Evolutionary conservation across 768 basidiomycete species (phyloP), one percentile per base, ranked within the genome.

Genomic region (Collybia sordida): DNA sequence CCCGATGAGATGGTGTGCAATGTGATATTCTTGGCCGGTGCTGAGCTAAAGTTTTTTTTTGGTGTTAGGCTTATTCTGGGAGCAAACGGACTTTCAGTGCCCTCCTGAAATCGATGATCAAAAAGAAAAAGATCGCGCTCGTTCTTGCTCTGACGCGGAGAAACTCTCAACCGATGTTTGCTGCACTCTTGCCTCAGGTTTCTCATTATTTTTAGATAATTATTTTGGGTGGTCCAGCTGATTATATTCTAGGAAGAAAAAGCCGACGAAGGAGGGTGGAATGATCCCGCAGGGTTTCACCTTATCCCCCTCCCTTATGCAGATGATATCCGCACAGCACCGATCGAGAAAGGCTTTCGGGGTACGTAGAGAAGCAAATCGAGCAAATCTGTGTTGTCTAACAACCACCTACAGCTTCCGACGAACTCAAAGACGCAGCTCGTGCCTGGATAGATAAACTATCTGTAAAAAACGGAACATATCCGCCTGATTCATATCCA

Each of bases 71-170:
- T 23, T 96, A 88, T 68, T 82, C 90, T 7, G 97, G 97, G 6
- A 95, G 92, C 67, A 97, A 88, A 56, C 81, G 96, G 35, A 91
- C 95, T 0, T 98, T 98, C 66, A 84, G 79, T 12, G 92, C 97
- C 0, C 74, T 99, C 3, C 75, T 98, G 27, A 83, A 86, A 56
- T 83, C 90, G 2, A 88, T 94, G 81, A 50, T 87, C 23, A 81
- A 85, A 60, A 92, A 93, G 64, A 72, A 86, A 44, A 89, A 86
- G 64, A 83, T 98, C 47, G 97, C 82, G 0, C 64, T 97, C n/a
- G 92, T 80, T 1, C 74, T 90, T 12, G 77, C 80, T 14, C 62
- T 93, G 4, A 79, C 81, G 27, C 74, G 93, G 52, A 73, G 82
- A 44, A 94, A 88, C 57, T 71, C 87, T 4, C 74, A 83, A 3